A percentile compares a stretch with the other conserved stretches of the same genome.
phyloP scores from a whole-genome alignment of 2,329 filamentous ascomycete species.

The Helotiales sp. region DNA sequence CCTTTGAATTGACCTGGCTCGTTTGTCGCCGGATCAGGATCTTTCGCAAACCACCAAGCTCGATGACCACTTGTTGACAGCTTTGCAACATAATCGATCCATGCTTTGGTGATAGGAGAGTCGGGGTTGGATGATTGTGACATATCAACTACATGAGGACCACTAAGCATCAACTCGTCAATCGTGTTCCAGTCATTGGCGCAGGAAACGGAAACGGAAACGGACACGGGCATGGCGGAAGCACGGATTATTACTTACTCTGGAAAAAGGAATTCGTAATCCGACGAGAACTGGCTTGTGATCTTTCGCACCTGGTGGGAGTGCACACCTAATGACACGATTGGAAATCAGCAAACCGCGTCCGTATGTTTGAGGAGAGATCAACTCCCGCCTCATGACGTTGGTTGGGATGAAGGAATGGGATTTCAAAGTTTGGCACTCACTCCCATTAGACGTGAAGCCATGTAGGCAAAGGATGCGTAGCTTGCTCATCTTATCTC shows the following conservation, averaged over 20 bases:
- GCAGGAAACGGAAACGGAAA: not conserved
- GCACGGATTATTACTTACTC: too few species aligned
- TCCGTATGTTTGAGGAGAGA: too few species aligned
- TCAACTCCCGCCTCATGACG: too few species aligned
- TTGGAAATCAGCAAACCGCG: too few species aligned
- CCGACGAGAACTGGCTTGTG: constrained; percentile 10
- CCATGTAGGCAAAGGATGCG: constrained; percentile 22
- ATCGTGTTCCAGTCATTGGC: not conserved
- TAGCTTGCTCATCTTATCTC: constrained; percentile 12
- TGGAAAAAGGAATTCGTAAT: constrained; percentile 22
- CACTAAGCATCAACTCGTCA: not conserved
- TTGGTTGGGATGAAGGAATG: too few species aligned
- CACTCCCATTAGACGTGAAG: constrained; percentile 21
- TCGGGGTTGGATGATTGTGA: not conserved
- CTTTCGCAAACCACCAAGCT: constrained; percentile 23
- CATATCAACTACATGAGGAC: constrained; percentile 13
- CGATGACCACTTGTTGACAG: constrained; percentile 17
- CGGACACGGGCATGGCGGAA: too few species aligned
- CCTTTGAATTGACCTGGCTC: constrained; percentile 11
- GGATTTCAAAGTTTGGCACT: too few species aligned
- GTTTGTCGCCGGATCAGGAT: constrained; percentile 7
- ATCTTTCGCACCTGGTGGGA: constrained; percentile 12
- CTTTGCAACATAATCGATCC: constrained; percentile 13
- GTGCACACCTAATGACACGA: too few species aligned
- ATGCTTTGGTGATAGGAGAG: constrained; percentile 3